Base-by-base conservation (phyloP, 1,284 basidiomycete species). In the Sanghuangporus weigelae region DNA sequence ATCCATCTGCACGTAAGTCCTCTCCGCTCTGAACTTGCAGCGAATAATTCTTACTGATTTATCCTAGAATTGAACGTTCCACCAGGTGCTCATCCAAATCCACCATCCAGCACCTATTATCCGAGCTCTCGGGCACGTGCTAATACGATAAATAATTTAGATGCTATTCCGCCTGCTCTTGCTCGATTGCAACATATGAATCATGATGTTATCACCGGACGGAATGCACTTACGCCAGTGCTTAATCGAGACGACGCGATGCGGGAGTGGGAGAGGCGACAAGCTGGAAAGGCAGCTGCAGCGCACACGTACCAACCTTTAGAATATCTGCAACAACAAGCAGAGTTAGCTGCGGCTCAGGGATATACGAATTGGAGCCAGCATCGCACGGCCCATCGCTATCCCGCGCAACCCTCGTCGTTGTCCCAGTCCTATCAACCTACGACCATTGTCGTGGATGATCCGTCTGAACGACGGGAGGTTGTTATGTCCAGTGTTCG, bases 111-210 rank as follows among this genome's bases (percentile, higher is more conserved):
- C 67, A 82, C 87, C 10, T 94, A 92, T 76, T 89, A 90, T 71
- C 83, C 85, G 8, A 78, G 82, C 63, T 74, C 87, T 35, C 85
- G 85, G 12, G 85, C 84, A 19, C 83, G 95, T 31, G 91, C 93
- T 11, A 96, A 95, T 73, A 97, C 96, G 38, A 91, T 96, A 76
- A 90, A 91, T 71, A 89, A 86, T 71, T 87, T 94, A 84, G 95
- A 96, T 71, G 83, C 87, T 65, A 89, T 98, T 19, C 96, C 96
- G 21, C 93, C 95, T 12, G 94, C 95, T 57, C 79, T 98, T 56
- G 93, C 93, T 14, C 83, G 93, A 23, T 75, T 96, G 68, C 91
- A 93, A 59, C 91, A 93, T 61, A 93, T 95, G 85, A 93, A 92
- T 59, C 86, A 93, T 68, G 91, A 96, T 72, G 86, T 91, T 62